phyloP scores from a whole-genome alignment of 2,329 filamentous ascomycete genomes.

The Conoideocrella luteorostrata region DNA sequence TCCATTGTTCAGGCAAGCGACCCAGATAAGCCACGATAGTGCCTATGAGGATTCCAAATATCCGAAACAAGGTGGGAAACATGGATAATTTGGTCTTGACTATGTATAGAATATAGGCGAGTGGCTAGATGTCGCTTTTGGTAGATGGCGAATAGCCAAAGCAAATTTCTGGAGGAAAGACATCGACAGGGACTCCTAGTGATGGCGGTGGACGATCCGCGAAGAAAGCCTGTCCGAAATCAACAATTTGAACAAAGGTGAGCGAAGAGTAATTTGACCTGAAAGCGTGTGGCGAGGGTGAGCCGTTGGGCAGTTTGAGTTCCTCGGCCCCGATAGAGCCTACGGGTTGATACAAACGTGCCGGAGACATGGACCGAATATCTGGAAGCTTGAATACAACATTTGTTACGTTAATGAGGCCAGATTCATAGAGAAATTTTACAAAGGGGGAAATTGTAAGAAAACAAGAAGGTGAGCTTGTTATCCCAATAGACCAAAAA shows the following conservation, averaged over 20 bases:
- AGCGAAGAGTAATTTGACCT: conserved; percentile 6
- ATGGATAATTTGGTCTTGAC: background rate
- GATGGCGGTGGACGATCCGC: conserved; percentile 5
- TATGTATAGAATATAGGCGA: conserved; percentile 6
- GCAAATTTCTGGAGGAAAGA: conserved; percentile 9
- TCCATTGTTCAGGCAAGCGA: conserved; percentile 7
- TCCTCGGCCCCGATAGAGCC: conserved; percentile 6
- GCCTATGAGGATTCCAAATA: conserved; percentile 8
- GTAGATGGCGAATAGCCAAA: conserved; percentile 7
- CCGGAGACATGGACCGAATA: conserved; percentile 4
- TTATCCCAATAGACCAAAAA: no score
- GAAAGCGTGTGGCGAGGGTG: conserved; percentile 4
- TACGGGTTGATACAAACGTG: background rate
- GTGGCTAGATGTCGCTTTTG: conserved; percentile 9
- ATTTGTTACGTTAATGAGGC: conserved; percentile 4
- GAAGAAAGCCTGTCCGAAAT: conserved; percentile 9
- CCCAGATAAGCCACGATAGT: conserved; percentile 2
- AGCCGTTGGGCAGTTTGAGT: conserved; percentile 1
- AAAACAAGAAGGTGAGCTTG: no score
- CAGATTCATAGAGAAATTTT: no score
- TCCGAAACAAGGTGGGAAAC: conserved; percentile 5
- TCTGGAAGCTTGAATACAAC: conserved; percentile 7
- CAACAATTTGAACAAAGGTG: conserved; percentile 2
- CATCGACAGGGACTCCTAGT: conserved; percentile 6
- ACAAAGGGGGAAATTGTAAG: no score